Base-by-base conservation (phyloP, 1,284 basidiomycete species). In the Trichosporon sp. region DNA sequence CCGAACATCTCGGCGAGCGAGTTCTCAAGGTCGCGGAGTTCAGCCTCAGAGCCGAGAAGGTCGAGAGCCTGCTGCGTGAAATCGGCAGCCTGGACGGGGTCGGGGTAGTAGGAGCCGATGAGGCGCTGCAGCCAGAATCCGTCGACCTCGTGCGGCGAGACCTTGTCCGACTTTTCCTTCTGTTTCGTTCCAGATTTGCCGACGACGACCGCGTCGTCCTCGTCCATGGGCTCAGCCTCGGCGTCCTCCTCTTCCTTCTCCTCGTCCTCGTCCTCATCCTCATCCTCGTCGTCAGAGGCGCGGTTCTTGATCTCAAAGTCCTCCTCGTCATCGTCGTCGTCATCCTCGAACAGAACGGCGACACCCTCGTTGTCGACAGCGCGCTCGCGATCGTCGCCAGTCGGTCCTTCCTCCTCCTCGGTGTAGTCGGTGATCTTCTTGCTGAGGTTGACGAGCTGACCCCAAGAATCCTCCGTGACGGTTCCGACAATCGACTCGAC, bases 81-180 rank as follows among this genome's bases (percentile, higher is more conserved):
- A 83, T 95, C 92, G 72, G 94, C 91, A 0, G 95, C 92, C 38
- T 96, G 96, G 77, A 96, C 91, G 1, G 95, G 94, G 81, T 99
- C 97, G 2, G 94, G 88, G 80, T 98, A 98, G 43, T 94, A 88
- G 79, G 92, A 90, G 0, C 92, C 90, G 71, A 99, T 90, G 72
- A 96, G 92, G 3, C 96, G 91, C 81, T 99, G 97, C 0, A 99
- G 92, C 95, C 96, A 99, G 88, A 98, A 99, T 40, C 91, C 96
- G 82, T 99, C 96, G 77, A 99, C 91, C 65, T 92, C 88, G 77
- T 96, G 94, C 0, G 95, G 94, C 0, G 93, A 91, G 61, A 99
- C 89, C 78, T 90, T 90, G 83, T 93, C 90, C 61, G 86, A 86
- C 31, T 80, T 76, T 1, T 78, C 67, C 69, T 83, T 81, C 26